Base-by-base conservation (phyloP, 306 rosid species). In the Gastrolobium villosum region DNA sequence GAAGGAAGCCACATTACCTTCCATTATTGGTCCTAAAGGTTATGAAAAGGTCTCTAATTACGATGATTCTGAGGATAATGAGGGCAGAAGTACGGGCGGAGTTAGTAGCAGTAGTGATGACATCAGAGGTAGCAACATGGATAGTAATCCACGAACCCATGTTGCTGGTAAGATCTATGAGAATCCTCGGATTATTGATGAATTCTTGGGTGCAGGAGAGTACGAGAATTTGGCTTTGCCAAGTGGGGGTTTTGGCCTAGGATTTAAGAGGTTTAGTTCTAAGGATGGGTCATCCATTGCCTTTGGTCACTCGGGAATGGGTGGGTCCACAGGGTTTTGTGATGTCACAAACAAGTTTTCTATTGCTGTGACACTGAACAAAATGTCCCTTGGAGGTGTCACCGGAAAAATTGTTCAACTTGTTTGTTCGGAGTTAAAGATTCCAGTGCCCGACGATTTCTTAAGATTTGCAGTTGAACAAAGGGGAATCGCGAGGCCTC, bases 301-400 rank as follows among this genome's bases (percentile, higher is more conserved):
- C 31, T 93, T 93, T 83, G 99, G 99, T 63, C 98, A 96, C 86
- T 89, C 99, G 0, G 99, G 99, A 52, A 90, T 96, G 92, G 99
- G 98, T 50, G 99, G 99, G 15, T 93, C 99, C 36, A 90, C 97
- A 1, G 97, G 94, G 13, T 96, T 85, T 76, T 92, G 92, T 70
- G 90, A 91, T 76, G 84, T 74, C 14, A 84, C 87, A 20, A 88
- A 93, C 69, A 85, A 80, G 72, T 91, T 96, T 84, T 54, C 98
- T 4, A 96, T 96, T 63, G 87, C 94, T 36, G 97, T 96, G 86
- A 96, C 96, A 31, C 72, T 93, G 62, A 96, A 96, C 83, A 96
- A 91, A 80, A 75, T 96, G 94, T 88, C 98, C 0, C 63, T 91
- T 10, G 99, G 99, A 44, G 86, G 65, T 8, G 91, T 80, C 65